Conservation (phyloP, 2,329 filamentous ascomycete species). For the Fusarium sarcochroum region DNA sequence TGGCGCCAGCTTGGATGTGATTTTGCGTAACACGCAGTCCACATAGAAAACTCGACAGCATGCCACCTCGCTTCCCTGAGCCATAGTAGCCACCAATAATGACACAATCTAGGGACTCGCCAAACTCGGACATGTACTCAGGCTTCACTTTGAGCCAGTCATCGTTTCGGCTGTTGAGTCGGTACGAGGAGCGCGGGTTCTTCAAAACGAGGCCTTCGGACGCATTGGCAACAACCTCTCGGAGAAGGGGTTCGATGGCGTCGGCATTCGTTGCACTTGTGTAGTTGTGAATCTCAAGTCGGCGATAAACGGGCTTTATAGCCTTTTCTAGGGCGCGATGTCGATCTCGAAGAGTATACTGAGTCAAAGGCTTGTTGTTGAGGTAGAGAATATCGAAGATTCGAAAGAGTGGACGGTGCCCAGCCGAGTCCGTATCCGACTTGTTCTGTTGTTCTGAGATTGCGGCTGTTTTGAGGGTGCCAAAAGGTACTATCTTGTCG, state of each 20-base stretch:
- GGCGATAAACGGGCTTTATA: constrained; percentile 78
- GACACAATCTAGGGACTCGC: constrained; percentile 90
- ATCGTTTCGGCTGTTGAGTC: constrained; percentile 89
- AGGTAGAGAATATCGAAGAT: constrained; percentile 94
- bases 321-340: constrained; percentile 79
- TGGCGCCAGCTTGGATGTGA: constrained; percentile 69
- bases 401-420: constrained; percentile 79
- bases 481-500: constrained; percentile 89
- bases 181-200: constrained; percentile 89
- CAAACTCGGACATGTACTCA: constrained; percentile 97
- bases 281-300: constrained; percentile 87
- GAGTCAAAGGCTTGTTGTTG: constrained; percentile 84
- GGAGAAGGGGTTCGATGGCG: constrained; percentile 83
- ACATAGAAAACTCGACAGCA: constrained; percentile 89
- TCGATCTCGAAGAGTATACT: constrained; percentile 86
- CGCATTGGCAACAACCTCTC: constrained; percentile 86
- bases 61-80: constrained; percentile 85
- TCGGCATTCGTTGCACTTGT: constrained; percentile 74
- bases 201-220: constrained; percentile 95
- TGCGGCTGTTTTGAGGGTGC: constrained; percentile 92
- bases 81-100: constrained; percentile 95
- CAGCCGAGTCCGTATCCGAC: constrained; percentile 66
- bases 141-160: constrained; percentile 99
- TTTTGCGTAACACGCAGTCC: constrained; percentile 83
- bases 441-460: constrained; percentile 78